phyloP scores from a whole-genome alignment of 108 stramenopile species.

The Stephanodiscus triporus region DNA sequence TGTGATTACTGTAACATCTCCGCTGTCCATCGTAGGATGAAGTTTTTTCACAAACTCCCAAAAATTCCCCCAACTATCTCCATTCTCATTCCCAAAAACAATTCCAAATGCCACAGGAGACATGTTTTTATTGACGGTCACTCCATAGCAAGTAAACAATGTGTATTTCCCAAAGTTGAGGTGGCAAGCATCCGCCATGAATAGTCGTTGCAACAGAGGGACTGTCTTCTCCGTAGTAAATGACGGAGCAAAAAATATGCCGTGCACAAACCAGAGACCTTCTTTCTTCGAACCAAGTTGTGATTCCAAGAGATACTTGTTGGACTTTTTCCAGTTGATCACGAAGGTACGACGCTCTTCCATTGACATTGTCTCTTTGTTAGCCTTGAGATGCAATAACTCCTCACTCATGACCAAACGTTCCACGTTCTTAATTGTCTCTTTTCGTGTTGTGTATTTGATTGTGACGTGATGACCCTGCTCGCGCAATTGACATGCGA shows the following conservation, averaged over 20 bases:
- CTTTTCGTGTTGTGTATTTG: too few relatives aligned
- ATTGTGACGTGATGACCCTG: too few relatives aligned
- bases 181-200: slow-evolving; percentile 1
- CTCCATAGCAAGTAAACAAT: neutral
- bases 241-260: neutral
- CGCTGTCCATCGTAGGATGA: neutral
- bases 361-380: too few relatives aligned
- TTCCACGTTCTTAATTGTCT: too few relatives aligned
- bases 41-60: slow-evolving; percentile 2
- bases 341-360: too few relatives aligned
- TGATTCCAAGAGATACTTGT: too few relatives aligned
- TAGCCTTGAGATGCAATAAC: too few relatives aligned
- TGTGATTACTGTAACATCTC: slow-evolving; percentile 1
- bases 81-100: slow-evolving; percentile 9
- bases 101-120: slow-evolving; percentile 2
- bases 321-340: too few relatives aligned
- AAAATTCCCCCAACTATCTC: slow-evolving; percentile 1
- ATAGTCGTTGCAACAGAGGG: neutral
- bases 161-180: slow-evolving; percentile 8
- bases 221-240: neutral
- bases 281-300: too few relatives aligned
- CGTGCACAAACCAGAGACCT: too few relatives aligned
- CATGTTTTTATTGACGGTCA: neutral
- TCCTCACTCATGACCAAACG: too few relatives aligned
- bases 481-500: too few relatives aligned